These are phyloP conservation scores for Endocarpon pusillum DNA, from an alignment of 495 filamentous ascomycete species.

Conservation along the genomic window DNA sequence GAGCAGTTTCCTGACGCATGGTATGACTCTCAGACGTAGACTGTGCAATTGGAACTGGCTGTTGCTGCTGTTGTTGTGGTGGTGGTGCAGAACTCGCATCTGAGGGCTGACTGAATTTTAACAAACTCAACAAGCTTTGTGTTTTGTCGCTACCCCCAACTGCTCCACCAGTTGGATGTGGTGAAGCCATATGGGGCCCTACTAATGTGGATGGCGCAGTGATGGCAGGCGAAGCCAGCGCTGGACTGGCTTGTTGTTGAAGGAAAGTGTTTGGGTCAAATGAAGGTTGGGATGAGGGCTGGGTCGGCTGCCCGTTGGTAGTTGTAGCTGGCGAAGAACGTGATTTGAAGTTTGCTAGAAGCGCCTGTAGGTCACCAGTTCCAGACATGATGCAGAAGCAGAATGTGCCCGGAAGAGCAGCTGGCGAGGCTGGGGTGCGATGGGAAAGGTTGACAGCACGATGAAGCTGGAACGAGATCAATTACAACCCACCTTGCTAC, in stretches of 20 bases:
- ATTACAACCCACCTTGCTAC: no score
- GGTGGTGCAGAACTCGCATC: constrained; percentile 14
- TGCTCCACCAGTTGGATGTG: neutral
- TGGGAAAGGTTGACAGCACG: no score
- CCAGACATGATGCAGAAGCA: constrained; percentile 34
- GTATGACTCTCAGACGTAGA: constrained; percentile 24
- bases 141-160: constrained; percentile 26
- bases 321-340: constrained; percentile 13
- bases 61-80: constrained; percentile 18
- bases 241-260: neutral
- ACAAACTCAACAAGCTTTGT: constrained; percentile 62
- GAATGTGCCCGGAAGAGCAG: no score
- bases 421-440: no score
- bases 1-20: constrained; percentile 21
- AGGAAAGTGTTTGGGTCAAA: neutral
- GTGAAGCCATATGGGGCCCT: neutral
- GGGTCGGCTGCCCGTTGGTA: neutral
- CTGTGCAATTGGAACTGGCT: constrained; percentile 16
- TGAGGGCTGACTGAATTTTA: constrained; percentile 60
- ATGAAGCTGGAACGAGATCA: no score
- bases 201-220: neutral
- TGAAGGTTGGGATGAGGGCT: neutral
- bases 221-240: neutral
- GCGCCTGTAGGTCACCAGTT: constrained; percentile 31
- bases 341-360: constrained; percentile 28